These are phyloP conservation scores for Hymenoscyphus infarciens DNA, from an alignment of 2,329 filamentous ascomycete species.

Conservation along the genomic window DNA sequence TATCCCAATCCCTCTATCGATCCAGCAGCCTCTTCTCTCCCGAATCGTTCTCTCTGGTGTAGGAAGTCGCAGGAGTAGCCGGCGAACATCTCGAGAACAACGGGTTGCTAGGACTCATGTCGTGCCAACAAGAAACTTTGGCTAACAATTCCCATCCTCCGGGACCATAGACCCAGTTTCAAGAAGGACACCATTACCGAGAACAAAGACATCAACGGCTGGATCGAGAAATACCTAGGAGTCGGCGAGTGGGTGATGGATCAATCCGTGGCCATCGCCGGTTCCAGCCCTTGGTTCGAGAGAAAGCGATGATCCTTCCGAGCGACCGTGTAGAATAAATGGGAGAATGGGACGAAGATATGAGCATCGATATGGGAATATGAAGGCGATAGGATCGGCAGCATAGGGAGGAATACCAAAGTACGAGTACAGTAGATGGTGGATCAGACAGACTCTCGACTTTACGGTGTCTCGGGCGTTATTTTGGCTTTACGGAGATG, in stretches of 20 bases:
- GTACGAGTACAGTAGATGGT: background rate
- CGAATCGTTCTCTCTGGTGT: background rate
- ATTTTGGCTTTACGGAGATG: background rate
- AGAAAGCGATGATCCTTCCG: conserved; percentile 62
- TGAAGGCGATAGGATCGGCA: background rate
- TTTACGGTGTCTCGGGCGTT: conserved; percentile 13
- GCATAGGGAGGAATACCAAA: background rate
- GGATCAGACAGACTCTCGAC: background rate
- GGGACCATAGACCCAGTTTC: conserved; percentile 66
- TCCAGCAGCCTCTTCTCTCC: background rate
- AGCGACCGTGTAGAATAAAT: background rate
- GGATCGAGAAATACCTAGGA: conserved; percentile 90
- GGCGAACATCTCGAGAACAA: background rate
- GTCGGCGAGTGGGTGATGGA: conserved; percentile 99
- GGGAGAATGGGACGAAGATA: background rate
- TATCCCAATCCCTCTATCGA: background rate
- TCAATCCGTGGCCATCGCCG: conserved; percentile 87
- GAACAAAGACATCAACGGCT: conserved; percentile 77
- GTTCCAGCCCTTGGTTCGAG: conserved; percentile 87
- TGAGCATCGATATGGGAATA: background rate
- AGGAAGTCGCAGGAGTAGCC: background rate
- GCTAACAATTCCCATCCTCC: conserved; percentile 45
- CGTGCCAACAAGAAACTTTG: conserved; percentile 19
- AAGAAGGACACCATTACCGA: conserved; percentile 82
- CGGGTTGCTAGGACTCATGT: background rate